Evolutionary conservation across 768 basidiomycete genomes (phyloP).

Genomic region (Boletus vermiculosoides): DNA sequence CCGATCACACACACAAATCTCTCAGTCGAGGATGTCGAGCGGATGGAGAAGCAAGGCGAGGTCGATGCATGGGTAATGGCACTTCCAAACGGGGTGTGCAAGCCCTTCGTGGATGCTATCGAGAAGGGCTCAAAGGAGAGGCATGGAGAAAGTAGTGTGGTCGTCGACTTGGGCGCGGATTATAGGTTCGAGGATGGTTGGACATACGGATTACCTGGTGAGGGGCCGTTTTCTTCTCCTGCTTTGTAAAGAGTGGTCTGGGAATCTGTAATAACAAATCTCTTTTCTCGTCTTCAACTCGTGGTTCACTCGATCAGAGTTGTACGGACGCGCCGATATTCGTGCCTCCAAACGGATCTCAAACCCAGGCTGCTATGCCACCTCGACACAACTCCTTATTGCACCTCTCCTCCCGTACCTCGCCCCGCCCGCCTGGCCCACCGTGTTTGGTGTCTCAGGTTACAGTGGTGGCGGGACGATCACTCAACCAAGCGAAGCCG

Average conservation of each 20-base stretch:
- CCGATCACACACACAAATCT: constrained; percentile 78
- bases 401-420: constrained; percentile 83
- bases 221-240: constrained; percentile 44
- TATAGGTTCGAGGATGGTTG: constrained; percentile 93
- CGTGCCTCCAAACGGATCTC: constrained; percentile 81
- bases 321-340: constrained; percentile 75
- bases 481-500: constrained; percentile 55
- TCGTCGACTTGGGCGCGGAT: constrained; percentile 93
- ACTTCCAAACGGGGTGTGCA: constrained; percentile 94
- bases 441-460: constrained; percentile 90
- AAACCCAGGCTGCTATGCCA: constrained; percentile 98
- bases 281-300: constrained; percentile 28
- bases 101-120: constrained; percentile 94
- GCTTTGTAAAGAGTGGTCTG: constrained; percentile 33
- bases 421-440: constrained; percentile 58
- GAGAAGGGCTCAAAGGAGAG: constrained; percentile 70
- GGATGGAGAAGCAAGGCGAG: constrained; percentile 84
- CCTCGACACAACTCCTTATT: constrained; percentile 86
- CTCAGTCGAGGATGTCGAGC: constrained; percentile 71
- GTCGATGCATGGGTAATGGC: constrained; percentile 99
- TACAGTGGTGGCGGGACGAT: constrained; percentile 95
- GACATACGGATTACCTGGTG: constrained; percentile 99
- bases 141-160: constrained; percentile 53
- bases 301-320: constrained; percentile 48
- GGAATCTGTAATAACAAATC: constrained; percentile 36